A percentile compares a stretch with the other conserved stretches of the same genome.
phyloP scores from a whole-genome alignment of 2,329 filamentous ascomycete genomes.

The Didymella pinodella region DNA sequence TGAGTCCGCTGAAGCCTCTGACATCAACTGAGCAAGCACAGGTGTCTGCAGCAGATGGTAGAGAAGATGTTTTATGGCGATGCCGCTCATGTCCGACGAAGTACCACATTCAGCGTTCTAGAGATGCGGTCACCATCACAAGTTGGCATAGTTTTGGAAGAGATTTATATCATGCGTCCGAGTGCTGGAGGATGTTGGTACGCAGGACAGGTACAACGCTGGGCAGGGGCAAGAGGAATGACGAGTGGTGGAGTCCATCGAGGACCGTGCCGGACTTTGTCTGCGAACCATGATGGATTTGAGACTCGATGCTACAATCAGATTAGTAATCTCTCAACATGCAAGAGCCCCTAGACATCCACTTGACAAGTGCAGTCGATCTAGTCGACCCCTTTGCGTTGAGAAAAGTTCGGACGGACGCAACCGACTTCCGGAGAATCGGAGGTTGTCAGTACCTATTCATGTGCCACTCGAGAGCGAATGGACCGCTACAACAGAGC shows the following conservation, averaged over 20 bases:
- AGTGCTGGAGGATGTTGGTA: constrained; percentile 4
- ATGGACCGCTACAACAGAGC: no score
- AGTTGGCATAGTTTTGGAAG: constrained; percentile 7
- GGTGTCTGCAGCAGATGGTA: neutral
- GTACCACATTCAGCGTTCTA: neutral
- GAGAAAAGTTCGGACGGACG: no score
- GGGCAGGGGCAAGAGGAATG: constrained; percentile 3
- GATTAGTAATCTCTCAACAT: no score
- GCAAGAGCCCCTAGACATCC: no score
- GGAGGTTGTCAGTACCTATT: no score
- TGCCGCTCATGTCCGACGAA: constrained; percentile 7
- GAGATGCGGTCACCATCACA: neutral
- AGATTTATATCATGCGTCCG: neutral
- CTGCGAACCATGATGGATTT: neutral
- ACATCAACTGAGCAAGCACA: constrained; percentile 2
- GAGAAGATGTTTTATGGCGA: neutral
- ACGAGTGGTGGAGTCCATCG: constrained; percentile 10
- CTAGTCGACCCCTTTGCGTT: no score
- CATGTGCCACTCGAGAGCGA: no score
- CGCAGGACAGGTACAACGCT: constrained; percentile 2
- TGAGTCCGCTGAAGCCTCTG: neutral
- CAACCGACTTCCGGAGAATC: no score
- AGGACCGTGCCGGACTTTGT: neutral
- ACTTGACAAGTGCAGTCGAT: no score
- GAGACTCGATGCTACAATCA: no score